Conservation (phyloP, 768 basidiomycete genomes). For the Jaapia argillacea region DNA sequence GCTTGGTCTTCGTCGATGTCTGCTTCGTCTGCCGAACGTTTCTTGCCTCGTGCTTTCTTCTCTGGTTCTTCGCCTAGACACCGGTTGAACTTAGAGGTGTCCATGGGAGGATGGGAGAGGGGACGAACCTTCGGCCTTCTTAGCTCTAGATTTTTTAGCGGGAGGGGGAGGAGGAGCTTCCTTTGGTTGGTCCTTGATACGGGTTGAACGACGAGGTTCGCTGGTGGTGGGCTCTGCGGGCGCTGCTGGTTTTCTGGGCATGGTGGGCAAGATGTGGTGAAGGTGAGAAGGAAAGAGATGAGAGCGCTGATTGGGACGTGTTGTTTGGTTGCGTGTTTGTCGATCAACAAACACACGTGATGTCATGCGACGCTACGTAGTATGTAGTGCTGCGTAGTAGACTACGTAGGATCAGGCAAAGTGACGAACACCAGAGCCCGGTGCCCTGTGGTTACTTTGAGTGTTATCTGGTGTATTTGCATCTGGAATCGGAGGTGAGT, state of each 20-base stretch:
- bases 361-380: neutral
- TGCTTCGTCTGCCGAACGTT: slow-evolving; percentile 36
- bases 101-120: too few relatives aligned
- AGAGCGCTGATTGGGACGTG: slow-evolving; percentile 8
- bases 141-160: slow-evolving; percentile 51
- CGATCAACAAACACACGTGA: neutral
- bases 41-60: slow-evolving; percentile 41
- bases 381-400: neutral
- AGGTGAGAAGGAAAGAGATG: slow-evolving; percentile 9
- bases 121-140: slow-evolving; percentile 34
- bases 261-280: slow-evolving; percentile 18
- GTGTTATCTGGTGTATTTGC: slow-evolving; percentile 1
- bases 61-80: slow-evolving; percentile 29
- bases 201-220: slow-evolving; percentile 64
- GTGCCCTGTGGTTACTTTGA: neutral
- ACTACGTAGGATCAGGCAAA: neutral
- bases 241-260: slow-evolving; percentile 66
- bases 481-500: too few relatives aligned
- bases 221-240: slow-evolving; percentile 27
- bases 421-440: neutral
- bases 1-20: slow-evolving; percentile 26
- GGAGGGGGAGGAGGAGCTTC: slow-evolving; percentile 31
- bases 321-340: neutral
- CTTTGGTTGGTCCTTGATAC: slow-evolving; percentile 68
- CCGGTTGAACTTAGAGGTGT: slow-evolving; percentile 15